Percentiles rank a stretch among this genome's conserved stretches.
These are phyloP conservation scores for Raphanus sativus DNA, from an alignment of 345 rosid genomes.

Conservation along the genomic window DNA sequence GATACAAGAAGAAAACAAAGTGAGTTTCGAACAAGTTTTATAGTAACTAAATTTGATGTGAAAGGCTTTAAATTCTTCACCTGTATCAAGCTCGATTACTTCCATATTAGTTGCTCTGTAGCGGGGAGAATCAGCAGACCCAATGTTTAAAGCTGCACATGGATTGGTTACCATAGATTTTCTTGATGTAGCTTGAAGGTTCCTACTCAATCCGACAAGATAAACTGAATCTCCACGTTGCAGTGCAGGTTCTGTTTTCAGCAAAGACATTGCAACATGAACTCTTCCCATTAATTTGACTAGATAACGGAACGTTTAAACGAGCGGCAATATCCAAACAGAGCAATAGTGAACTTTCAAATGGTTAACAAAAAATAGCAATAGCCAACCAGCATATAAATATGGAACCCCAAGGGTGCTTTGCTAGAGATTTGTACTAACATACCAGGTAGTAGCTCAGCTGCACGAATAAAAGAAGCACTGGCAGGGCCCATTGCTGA, in stretches of 20 bases:
- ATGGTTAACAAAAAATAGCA: neutral
- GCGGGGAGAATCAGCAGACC: conserved; percentile 87
- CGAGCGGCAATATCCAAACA: neutral
- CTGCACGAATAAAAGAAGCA: conserved; percentile 74
- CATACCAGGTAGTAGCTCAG: conserved; percentile 86
- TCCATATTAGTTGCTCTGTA: conserved; percentile 97
- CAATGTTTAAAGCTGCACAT: conserved; percentile 80
- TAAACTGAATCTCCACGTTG: conserved; percentile 88
- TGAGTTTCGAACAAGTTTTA: neutral
- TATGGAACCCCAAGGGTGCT: neutral
- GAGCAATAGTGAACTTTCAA: conserved; percentile 13
- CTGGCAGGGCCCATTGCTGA: conserved; percentile 69
- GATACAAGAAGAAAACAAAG: neutral
- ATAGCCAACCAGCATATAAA: conserved; percentile 6
- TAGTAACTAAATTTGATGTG: neutral
- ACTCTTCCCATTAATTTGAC: neutral
- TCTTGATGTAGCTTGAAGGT: conserved; percentile 87
- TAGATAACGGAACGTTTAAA: neutral
- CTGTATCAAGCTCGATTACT: conserved; percentile 93
- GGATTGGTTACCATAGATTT: conserved; percentile 89
- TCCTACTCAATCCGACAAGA: conserved; percentile 88
- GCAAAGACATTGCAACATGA: conserved; percentile 2
- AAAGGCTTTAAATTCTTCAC: conserved; percentile 45
- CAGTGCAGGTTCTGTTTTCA: conserved; percentile 75
- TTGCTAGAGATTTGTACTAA: conserved; percentile 27